Conservation (phyloP, 2,329 filamentous ascomycete species). For the Fusarium sp. region DNA sequence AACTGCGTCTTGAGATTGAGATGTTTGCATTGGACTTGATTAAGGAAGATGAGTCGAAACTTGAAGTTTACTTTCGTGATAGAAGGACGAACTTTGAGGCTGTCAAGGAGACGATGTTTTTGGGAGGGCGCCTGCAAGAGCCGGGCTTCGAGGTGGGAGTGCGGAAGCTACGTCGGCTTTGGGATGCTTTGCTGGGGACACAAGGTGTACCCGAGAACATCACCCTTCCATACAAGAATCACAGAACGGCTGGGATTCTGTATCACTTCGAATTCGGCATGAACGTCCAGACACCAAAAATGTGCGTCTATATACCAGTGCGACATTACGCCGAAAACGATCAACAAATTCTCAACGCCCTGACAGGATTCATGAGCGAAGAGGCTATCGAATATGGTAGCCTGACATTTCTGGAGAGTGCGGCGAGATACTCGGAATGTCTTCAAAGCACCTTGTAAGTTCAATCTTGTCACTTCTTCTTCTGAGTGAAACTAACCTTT, state of each 20-base stretch:
- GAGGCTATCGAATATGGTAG: neutral
- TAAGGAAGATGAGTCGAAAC: slow-evolving; percentile 40
- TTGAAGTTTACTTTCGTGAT: slow-evolving; percentile 53
- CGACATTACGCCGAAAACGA: slow-evolving; percentile 46
- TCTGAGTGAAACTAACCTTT: neutral
- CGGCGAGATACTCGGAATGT: neutral
- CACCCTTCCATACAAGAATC: slow-evolving; percentile 24
- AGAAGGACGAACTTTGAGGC: slow-evolving; percentile 46
- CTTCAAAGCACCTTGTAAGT: slow-evolving; percentile 1
- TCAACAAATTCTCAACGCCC: neutral
- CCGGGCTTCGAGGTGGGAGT: slow-evolving; percentile 24
- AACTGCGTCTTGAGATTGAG: slow-evolving; percentile 15
- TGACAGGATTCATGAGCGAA: neutral
- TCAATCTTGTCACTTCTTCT: rapidly evolving
- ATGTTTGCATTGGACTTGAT: slow-evolving; percentile 52
- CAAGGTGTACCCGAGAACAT: slow-evolving; percentile 9
- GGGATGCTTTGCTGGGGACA: slow-evolving; percentile 27
- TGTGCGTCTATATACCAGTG: slow-evolving; percentile 51
- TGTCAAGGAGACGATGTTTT: slow-evolving; percentile 41
- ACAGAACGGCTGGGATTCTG: slow-evolving; percentile 50
- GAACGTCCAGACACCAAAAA: slow-evolving; percentile 29
- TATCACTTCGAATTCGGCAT: slow-evolving; percentile 49
- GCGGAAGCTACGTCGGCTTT: slow-evolving; percentile 29
- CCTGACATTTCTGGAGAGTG: rapidly evolving
- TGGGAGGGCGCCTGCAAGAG: slow-evolving; percentile 31